Conservation (phyloP, 129 eudicot genomes). For the Saussurea involucrata region DNA sequence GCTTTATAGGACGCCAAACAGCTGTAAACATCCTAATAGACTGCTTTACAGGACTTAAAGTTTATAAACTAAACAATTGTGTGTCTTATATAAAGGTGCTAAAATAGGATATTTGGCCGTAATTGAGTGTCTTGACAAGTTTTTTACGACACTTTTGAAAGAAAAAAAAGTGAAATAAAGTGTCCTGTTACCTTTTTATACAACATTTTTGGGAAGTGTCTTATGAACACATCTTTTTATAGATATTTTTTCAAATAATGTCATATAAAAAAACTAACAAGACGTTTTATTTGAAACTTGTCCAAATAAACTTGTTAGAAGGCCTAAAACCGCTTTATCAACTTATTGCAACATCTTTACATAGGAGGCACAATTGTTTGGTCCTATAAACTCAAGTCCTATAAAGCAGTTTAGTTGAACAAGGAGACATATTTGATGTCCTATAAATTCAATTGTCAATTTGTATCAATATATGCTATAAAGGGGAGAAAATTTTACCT, state of each 20-base stretch:
- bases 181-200: too few species aligned
- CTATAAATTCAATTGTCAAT: not conserved
- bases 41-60: not conserved
- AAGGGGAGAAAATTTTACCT: constrained; percentile 38
- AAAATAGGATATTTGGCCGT: not conserved
- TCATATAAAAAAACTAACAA: not conserved
- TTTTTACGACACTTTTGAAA: not conserved
- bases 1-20: not conserved
- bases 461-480: too few species aligned
- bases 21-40: not conserved
- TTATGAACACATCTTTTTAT: not conserved
- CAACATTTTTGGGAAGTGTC: not conserved
- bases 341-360: not conserved
- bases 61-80: not conserved
- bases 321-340: not conserved
- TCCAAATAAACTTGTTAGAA: not conserved
- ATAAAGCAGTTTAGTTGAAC: not conserved
- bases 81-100: not conserved
- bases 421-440: not conserved
- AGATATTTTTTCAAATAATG: not conserved
- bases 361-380: not conserved
- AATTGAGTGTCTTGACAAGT: not conserved
- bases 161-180: not conserved
- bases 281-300: not conserved
- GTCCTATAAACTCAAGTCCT: not conserved